Evolutionary conservation across 768 basidiomycete species (phyloP), one percentile per base, ranked within the genome.

Genomic region (Solioccasus polychromus): DNA sequence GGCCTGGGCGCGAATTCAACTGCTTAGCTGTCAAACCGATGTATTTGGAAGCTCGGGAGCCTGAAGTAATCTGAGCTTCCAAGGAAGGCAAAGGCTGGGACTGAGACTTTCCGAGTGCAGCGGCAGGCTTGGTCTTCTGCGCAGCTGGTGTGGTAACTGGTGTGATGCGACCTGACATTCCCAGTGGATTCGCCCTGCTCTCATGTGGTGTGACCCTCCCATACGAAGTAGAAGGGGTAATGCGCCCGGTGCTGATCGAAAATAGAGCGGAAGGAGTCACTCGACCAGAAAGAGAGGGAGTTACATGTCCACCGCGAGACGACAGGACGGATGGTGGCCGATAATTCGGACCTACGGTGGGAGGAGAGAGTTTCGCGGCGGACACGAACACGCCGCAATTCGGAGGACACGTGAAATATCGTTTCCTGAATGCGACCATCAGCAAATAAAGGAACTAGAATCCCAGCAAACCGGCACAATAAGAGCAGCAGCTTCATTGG

Each of bases 351-450:
- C 83, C 79, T 17, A 82, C 80, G 3, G 87, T 91, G 6, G 88
- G 82, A 5, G 80, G 58, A 2, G 92, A 88, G 17, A 99, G 79
- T 63, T 96, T 96, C 26, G 79, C 69, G 2, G 82, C 72, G 6
- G 88, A 81, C 18, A 95, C 86, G 61, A 98, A 99, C 30, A 99
- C 90, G 22, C 95, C 95, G 50, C 92, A 94, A 35, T 80, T 77
- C 1, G 82, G 80, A 15, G 90, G 80, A 64, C 94, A 97, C 2
- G 70, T 55, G 55, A 99, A 99, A 64, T 99, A 97, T 57, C 76
- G 80, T 36, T 79, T 78, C 32, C 92, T 94, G 56, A 5, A 49
- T 3, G 24, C n/a, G 20, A 31, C 35, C 10, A 43, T 59, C 31
- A 61, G 54, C 30, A 36, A 26, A 43, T 32, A 36, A 35, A 40